Conservation (phyloP, 73 alveolate genomes). For the Diophrys sp. region DNA sequence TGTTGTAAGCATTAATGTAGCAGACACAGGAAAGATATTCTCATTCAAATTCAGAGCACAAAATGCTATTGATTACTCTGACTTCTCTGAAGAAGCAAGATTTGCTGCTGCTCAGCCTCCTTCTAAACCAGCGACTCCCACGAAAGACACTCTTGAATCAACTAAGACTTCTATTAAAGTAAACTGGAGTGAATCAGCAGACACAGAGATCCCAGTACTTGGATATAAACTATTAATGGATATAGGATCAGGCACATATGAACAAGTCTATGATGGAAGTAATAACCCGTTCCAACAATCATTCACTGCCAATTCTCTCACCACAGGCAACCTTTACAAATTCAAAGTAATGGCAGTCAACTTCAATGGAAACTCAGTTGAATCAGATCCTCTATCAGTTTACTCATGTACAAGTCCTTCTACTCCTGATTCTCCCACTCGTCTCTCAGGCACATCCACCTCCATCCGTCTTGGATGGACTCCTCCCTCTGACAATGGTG, state of each 20-base stretch:
- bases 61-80: constrained; percentile 43
- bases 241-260: constrained; percentile 56
- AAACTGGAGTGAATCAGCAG: constrained; percentile 25
- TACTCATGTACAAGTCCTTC: constrained; percentile 32
- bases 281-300: constrained; percentile 46
- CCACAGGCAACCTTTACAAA: constrained; percentile 19
- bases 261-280: constrained; percentile 40
- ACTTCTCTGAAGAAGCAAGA: constrained; percentile 15
- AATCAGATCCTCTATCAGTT: constrained; percentile 9
- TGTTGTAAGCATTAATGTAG: too few species aligned
- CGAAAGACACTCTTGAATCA: constrained; percentile 1
- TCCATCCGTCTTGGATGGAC: constrained; percentile 24
- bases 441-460: constrained; percentile 12
- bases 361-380: constrained; percentile 43
- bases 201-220: constrained; percentile 53
- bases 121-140: constrained; percentile 20
- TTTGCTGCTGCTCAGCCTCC: constrained; percentile 18
- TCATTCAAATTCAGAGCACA: constrained; percentile 41
- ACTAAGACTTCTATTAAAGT: constrained; percentile 48
- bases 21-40: constrained; percentile 28
- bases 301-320: constrained; percentile 6
- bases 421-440: constrained; percentile 24
- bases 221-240: constrained; percentile 56
- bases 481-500: constrained; percentile 46
- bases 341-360: constrained; percentile 34